Evolutionary conservation across 805 yeast species (phyloP).

Genomic region (Candida ponderosae): DNA sequence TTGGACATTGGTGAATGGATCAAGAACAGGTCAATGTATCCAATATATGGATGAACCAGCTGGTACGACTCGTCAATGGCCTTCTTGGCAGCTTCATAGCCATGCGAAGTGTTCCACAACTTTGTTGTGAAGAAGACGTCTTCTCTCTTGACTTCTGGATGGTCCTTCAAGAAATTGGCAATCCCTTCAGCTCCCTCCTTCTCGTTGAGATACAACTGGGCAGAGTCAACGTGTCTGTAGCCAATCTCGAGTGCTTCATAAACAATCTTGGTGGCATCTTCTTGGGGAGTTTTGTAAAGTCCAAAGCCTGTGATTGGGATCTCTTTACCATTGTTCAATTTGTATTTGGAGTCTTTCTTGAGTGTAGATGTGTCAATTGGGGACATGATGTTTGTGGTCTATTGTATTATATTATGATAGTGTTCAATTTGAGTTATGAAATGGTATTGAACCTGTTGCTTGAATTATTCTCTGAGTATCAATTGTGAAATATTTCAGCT

Average conservation of each 20-base stretch:
- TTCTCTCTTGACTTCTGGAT: constrained; percentile 44
- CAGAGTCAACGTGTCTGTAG: constrained; percentile 70
- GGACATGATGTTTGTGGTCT: background rate
- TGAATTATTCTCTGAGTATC: too few relatives aligned
- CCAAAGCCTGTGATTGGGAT: constrained; percentile 72
- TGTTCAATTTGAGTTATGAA: too few relatives aligned
- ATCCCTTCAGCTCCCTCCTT: constrained; percentile 57
- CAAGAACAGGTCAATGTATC: constrained; percentile 63
- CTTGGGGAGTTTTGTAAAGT: constrained; percentile 41
- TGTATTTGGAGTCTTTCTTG: constrained; percentile 11
- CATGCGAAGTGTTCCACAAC: constrained; percentile 32
- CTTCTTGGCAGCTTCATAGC: background rate
- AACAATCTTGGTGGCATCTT: constrained; percentile 32
- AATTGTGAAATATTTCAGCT: too few relatives aligned
- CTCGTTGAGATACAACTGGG: constrained; percentile 62
- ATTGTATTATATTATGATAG: too few relatives aligned
- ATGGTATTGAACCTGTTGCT: too few relatives aligned
- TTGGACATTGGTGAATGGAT: constrained; percentile 60
- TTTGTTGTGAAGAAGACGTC: constrained; percentile 68
- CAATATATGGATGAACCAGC: constrained; percentile 37
- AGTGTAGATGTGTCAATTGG: background rate
- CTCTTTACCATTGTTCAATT: constrained; percentile 45
- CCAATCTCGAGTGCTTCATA: constrained; percentile 56
- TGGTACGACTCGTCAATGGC: constrained; percentile 47
- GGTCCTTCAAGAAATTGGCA: constrained; percentile 38